phyloP scores from a whole-genome alignment of 192 early-diverging fungal genomes.

The Oehlia diaphana region DNA sequence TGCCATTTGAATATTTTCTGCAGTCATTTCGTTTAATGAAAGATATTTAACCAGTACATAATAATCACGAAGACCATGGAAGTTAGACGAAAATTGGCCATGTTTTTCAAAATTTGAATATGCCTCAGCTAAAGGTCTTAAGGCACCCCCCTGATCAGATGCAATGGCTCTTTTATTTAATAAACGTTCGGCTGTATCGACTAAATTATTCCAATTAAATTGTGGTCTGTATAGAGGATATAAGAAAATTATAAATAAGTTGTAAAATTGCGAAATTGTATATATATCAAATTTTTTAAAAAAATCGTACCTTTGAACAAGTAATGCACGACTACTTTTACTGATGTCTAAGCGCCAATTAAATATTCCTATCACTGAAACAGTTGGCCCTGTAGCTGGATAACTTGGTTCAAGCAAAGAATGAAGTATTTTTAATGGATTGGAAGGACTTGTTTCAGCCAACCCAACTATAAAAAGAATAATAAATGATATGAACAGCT shows the following conservation, averaged over 20 bases:
- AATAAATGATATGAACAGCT: not conserved
- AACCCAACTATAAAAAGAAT: slow-evolving; percentile 6
- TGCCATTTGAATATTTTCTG: not conserved
- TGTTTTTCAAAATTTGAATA: not conserved
- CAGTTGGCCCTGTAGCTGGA: not conserved
- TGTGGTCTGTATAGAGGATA: not conserved
- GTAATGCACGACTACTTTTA: slow-evolving; percentile 25
- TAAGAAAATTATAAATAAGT: too few species aligned
- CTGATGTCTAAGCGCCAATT: slow-evolving; percentile 29
- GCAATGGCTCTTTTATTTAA: too few species aligned
- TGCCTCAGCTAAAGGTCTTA: slow-evolving; percentile 3
- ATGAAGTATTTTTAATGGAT: not conserved
- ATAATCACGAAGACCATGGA: slow-evolving; percentile 20
- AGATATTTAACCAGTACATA: not conserved
- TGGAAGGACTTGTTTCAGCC: slow-evolving; percentile 18
- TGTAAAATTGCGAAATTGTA: too few species aligned
- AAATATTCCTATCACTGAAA: slow-evolving; percentile 24
- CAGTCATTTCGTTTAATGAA: not conserved
- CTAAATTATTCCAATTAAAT: not conserved
- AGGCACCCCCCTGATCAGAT: too few species aligned
- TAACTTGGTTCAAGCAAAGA: not conserved
- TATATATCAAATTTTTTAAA: too few species aligned
- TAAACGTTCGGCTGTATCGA: not conserved
- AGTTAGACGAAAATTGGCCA: not conserved
- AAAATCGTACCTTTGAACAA: not conserved